Evolutionary conservation across 2,329 filamentous ascomycete species (phyloP), one percentile per base, ranked within the genome.

Genomic region (Neofusicoccum cordaticola): DNA sequence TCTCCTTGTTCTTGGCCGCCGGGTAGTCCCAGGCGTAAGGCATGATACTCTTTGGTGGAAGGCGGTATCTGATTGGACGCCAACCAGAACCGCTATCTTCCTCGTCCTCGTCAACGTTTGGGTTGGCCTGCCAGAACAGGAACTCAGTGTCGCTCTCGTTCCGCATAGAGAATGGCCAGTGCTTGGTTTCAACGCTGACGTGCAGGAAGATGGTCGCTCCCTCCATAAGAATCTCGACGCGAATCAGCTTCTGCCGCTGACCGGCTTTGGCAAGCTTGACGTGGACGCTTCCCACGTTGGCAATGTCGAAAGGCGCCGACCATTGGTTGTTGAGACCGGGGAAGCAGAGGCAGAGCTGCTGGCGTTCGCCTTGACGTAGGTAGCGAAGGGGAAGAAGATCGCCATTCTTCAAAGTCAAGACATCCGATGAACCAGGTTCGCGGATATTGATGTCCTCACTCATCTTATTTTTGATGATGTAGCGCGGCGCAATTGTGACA

Each of bases 11-110:
- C 79, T 96, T 97, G n/a, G 93, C 93, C 1, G 95, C 94, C 1
- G 95, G 96, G 78, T 97, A 99, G 74, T 99, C 96, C 95, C 95
- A 99, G 1, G 95, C 94, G 73, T 99, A 99, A 0, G 96, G 95
- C 95, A 99, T 99, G 77, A 99, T 97, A 77, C 94, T 98, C 66
- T 95, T 86, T 12, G 94, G 89, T 2, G 96, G 96, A 35, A 99
- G 83, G 37, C 94, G 90, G 78, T 99, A 99, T 62, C 92, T 86
- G 67, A 99, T 92, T 2, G 93, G 93, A 68, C 91, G 90, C 92
- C 95, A 99, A 3, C 92, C 92, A 62, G 91, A 93, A 64, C 88
- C 81, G 62, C 79, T 83, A 72, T 97, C 91, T 70, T 92, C 90
- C 63, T 94, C 93, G 66, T 97, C 93, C 67, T 98, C 93, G 66